A percentile compares a stretch with the other conserved stretches of the same genome.
Evolutionary conservation across 176 grass and related monocot genomes (phyloP).

Genomic region (Zizania latifolia): DNA sequence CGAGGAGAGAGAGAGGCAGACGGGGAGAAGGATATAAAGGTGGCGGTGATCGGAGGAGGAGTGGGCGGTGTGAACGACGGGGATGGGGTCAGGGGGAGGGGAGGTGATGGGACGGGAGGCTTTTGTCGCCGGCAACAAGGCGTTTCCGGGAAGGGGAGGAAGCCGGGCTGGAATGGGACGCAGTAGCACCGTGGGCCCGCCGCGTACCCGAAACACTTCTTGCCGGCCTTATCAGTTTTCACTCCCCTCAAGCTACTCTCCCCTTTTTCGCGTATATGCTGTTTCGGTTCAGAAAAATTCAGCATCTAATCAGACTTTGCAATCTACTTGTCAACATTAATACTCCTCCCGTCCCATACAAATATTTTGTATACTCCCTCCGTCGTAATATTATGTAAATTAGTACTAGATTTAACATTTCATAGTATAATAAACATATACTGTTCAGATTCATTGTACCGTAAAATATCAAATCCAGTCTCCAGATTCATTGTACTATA

Average conservation of each 20-base stretch:
- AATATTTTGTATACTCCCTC: no score
- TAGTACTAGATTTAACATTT: no score
- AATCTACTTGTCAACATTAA: neutral
- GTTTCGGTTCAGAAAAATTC: neutral
- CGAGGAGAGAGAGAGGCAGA: neutral
- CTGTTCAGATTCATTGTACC: no score
- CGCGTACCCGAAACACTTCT: constrained; percentile 2
- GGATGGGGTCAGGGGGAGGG: neutral
- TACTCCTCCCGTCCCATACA: no score
- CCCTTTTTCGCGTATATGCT: neutral
- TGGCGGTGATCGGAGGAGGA: neutral
- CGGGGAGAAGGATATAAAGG: constrained; percentile 3
- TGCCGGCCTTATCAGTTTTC: neutral
- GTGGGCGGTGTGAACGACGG: neutral
- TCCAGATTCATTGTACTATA: no score
- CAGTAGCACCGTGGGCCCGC: constrained; percentile 28
- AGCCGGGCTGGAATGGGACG: neutral
- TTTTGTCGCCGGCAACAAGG: constrained; percentile 22
- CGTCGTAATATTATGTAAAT: no score
- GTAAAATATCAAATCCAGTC: no score
- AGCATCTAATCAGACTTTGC: neutral
- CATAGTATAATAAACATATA: no score
- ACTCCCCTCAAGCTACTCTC: neutral
- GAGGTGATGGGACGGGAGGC: constrained; percentile 1
- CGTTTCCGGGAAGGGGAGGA: constrained; percentile 31